Conservation (phyloP, 2,329 filamentous ascomycete species). For the Penicillium sp. region DNA sequence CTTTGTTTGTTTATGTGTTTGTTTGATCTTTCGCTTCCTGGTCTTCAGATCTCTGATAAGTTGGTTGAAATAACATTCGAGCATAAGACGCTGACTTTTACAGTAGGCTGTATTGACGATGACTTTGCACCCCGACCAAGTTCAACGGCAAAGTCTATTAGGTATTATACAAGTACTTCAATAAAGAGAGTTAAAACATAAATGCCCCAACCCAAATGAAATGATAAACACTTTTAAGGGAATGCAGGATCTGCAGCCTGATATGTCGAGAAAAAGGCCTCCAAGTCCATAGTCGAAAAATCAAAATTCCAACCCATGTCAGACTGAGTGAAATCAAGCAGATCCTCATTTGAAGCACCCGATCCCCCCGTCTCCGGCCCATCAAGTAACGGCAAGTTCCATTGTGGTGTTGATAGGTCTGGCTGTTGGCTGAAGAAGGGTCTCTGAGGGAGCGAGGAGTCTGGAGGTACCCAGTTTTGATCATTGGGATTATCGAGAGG, state of each 20-base stretch:
- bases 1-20: too few relatives aligned
- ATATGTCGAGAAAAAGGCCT: conserved; percentile 46
- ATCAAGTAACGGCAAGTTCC: conserved; percentile 30
- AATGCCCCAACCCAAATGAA: too few relatives aligned
- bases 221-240: neutral
- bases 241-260: conserved; percentile 30
- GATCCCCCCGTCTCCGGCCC: conserved; percentile 33
- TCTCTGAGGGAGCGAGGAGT: neutral
- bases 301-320: conserved; percentile 50
- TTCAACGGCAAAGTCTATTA: neutral
- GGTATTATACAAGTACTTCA: neutral
- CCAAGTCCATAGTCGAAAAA: conserved; percentile 49
- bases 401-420: conserved; percentile 31
- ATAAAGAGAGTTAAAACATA: too few relatives aligned
- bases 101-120: too few relatives aligned
- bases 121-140: neutral
- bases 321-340: conserved; percentile 45
- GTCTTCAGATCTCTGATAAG: too few relatives aligned
- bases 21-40: too few relatives aligned
- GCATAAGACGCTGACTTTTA: too few relatives aligned
- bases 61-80: too few relatives aligned
- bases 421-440: conserved; percentile 8
- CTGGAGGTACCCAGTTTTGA: conserved; percentile 1
- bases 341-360: conserved; percentile 38
- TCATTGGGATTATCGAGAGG: neutral